phyloP scores from a whole-genome alignment of 208 protist species.

The Borovskyia barvae region DNA sequence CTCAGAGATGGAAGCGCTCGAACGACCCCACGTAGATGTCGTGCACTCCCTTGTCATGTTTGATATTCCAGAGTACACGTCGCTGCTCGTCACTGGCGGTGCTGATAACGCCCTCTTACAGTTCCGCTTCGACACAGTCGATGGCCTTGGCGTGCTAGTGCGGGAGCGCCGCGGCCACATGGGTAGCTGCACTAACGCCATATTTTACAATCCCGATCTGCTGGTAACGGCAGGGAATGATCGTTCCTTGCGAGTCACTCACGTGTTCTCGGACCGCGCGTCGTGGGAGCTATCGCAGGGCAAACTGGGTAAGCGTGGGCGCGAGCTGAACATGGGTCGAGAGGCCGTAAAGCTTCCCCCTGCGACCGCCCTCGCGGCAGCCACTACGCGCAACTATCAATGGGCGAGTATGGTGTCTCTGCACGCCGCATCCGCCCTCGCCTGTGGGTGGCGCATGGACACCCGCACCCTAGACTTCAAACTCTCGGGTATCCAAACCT shows the following conservation, averaged over 20 bases:
- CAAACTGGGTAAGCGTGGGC: constrained; percentile 73
- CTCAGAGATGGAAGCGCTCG: constrained; percentile 59
- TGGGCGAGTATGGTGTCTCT: constrained; percentile 82
- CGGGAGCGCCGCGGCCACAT: constrained; percentile 88
- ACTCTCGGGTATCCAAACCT: constrained; percentile 64
- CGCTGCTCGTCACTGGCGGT: constrained; percentile 77
- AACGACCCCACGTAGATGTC: constrained; percentile 65
- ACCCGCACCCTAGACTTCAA: constrained; percentile 76
- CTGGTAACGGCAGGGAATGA: constrained; percentile 81
- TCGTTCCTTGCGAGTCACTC: constrained; percentile 77
- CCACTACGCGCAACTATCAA: constrained; percentile 81
- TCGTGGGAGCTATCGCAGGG: constrained; percentile 90
- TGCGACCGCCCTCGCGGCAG: constrained; percentile 52
- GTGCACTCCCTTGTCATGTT: constrained; percentile 81
- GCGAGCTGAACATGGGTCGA: constrained; percentile 50
- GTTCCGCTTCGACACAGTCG: constrained; percentile 91
- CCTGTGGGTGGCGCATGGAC: constrained; percentile 87
- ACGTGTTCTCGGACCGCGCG: constrained; percentile 88
- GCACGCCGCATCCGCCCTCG: constrained; percentile 65
- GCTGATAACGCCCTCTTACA: constrained; percentile 87
- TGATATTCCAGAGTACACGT: constrained; percentile 20
- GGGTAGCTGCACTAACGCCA: constrained; percentile 65
- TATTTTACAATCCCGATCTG: constrained; percentile 86
- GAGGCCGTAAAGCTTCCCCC: constrained; percentile 77
- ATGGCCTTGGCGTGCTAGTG: constrained; percentile 71